These are phyloP conservation scores for Barnettozyma vustinii DNA, from an alignment of 805 yeast species.

Conservation along the genomic window DNA sequence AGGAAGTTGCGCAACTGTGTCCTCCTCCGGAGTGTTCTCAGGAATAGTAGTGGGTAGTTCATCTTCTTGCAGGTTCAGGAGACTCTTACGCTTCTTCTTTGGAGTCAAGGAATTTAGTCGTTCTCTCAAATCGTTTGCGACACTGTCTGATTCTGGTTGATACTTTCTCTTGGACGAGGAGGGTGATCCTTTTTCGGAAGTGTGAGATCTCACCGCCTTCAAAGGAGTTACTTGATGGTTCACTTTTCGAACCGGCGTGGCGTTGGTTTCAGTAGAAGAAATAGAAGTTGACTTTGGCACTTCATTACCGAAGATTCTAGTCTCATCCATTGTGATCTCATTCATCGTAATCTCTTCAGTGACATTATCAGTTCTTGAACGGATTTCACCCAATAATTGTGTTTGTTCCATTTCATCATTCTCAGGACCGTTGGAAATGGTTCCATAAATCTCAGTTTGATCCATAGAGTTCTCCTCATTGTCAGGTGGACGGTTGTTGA, in stretches of 20 bases:
- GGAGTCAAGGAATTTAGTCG: conserved; percentile 24
- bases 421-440: neutral
- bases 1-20: neutral
- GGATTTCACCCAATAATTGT: conserved; percentile 3
- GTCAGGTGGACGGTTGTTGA: neutral
- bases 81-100: conserved; percentile 16
- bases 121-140: conserved; percentile 17
- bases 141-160: conserved; percentile 3
- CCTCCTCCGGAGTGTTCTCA: neutral
- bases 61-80: neutral
- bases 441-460: neutral
- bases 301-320: conserved; percentile 4
- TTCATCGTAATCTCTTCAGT: conserved; percentile 2
- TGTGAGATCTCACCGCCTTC: conserved; percentile 23
- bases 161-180: conserved; percentile 21
- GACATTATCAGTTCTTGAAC: neutral
- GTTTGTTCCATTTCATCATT: neutral
- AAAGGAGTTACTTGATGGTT: conserved; percentile 16
- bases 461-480: neutral
- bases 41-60: neutral
- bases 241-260: neutral
- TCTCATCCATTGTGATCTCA: conserved; percentile 17
- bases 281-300: neutral
- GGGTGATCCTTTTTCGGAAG: conserved; percentile 28
- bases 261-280: neutral